phyloP scores from a whole-genome alignment of 768 basidiomycete species.

The Collybia mongolica region DNA sequence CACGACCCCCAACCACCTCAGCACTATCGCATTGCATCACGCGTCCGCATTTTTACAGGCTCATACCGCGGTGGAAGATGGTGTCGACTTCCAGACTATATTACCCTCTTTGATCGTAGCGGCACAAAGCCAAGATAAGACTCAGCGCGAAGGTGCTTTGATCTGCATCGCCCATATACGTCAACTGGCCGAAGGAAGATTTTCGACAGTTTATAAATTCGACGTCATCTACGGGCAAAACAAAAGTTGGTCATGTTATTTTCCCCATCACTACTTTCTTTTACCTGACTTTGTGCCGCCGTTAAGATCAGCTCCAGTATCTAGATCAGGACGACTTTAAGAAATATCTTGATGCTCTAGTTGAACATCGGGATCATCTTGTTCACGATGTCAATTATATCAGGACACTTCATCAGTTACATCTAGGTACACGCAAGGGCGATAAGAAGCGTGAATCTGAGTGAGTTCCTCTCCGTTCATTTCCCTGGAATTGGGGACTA shows the following conservation, averaged over 20 bases:
- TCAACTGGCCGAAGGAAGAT: conserved; percentile 37
- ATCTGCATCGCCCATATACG: conserved; percentile 53
- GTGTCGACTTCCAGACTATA: conserved; percentile 79
- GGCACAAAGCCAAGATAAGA: conserved; percentile 42
- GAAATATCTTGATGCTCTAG: conserved; percentile 54
- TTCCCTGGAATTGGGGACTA: background rate
- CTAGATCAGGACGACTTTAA: conserved; percentile 63
- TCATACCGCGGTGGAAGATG: conserved; percentile 48
- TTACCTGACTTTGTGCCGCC: background rate
- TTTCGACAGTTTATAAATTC: conserved; percentile 64
- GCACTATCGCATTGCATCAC: conserved; percentile 66
- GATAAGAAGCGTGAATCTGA: conserved; percentile 56
- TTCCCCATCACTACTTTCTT: conserved; percentile 5
- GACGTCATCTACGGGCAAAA: conserved; percentile 69
- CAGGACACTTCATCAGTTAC: conserved; percentile 56
- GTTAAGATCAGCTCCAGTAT: conserved; percentile 57
- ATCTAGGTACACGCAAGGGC: conserved; percentile 41
- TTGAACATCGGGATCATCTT: conserved; percentile 52
- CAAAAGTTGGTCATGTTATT: conserved; percentile 42
- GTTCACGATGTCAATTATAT: conserved; percentile 59
- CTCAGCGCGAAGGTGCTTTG: conserved; percentile 49
- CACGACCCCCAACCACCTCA: conserved; percentile 29
- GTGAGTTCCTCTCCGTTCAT: conserved; percentile 34
- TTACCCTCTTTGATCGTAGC: conserved; percentile 68
- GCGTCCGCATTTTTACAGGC: conserved; percentile 80